Conservation (phyloP, 441 rosid species). For the Mallotus japonicus region DNA sequence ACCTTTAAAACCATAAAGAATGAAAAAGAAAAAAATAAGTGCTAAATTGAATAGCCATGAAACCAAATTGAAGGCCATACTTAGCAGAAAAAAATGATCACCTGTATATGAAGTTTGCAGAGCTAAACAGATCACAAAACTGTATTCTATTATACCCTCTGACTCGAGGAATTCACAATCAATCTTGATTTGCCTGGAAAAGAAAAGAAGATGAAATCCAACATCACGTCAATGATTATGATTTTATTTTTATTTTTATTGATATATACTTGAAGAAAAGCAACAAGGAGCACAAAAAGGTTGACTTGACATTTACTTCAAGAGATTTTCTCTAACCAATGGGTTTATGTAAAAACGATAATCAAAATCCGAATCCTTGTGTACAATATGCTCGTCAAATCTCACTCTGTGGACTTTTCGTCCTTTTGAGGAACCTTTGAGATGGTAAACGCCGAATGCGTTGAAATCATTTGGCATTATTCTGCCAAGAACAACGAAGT, state of each 20-base stretch:
- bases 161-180: constrained; percentile 55
- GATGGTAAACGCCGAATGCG: constrained; percentile 46
- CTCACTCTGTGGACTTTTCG: constrained; percentile 32
- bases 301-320: constrained; percentile 33
- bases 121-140: constrained; percentile 49
- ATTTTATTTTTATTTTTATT: too few relatives aligned
- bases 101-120: constrained; percentile 39
- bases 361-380: constrained; percentile 54
- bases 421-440: constrained; percentile 57
- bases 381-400: constrained; percentile 34
- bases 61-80: background rate
- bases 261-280: too few relatives aligned
- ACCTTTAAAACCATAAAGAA: constrained; percentile 20
- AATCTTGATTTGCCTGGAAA: constrained; percentile 50
- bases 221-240: background rate
- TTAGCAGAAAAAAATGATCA: constrained; percentile 17
- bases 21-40: background rate
- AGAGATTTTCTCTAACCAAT: constrained; percentile 34
- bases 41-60: too few relatives aligned
- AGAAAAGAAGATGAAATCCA: background rate
- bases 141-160: constrained; percentile 54
- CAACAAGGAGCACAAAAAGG: too few relatives aligned
- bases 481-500: constrained; percentile 47
- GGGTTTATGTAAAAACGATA: constrained; percentile 54
- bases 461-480: constrained; percentile 32